Percentiles rank a stretch among this genome's conserved stretches.
Evolutionary conservation across 208 protist genomes (phyloP).

Genomic region (Trypanosoma melophagium): DNA sequence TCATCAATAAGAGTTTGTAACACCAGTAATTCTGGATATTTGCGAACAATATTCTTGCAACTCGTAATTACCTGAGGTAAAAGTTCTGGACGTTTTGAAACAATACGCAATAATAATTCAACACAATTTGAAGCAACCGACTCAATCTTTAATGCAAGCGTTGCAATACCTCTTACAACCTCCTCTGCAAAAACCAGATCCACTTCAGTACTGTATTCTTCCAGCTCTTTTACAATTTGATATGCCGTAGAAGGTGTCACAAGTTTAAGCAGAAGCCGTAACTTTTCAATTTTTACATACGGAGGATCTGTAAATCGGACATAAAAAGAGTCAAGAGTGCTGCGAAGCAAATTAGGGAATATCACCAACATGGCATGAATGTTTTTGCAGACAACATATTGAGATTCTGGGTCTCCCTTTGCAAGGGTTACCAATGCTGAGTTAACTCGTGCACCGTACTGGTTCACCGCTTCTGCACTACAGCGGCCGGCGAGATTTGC

Average conservation of each 20-base stretch:
- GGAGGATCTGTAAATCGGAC: conserved; percentile 99
- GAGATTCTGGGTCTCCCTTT: conserved; percentile 91
- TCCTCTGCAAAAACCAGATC: conserved; percentile 98
- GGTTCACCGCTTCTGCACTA: conserved; percentile 53
- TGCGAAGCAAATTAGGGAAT: conserved; percentile 91
- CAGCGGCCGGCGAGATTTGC: conserved; percentile 61
- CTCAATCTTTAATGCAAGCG: conserved; percentile 98
- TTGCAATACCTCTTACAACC: conserved; percentile 95
- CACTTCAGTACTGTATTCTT: conserved; percentile 97
- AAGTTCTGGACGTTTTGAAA: conserved; percentile 54
- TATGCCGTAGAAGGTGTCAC: conserved; percentile 93
- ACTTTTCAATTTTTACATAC: conserved; percentile 99
- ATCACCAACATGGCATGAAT: conserved; percentile 98
- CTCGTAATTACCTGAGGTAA: conserved; percentile 74
- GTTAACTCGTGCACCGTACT: conserved; percentile 91
- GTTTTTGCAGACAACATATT: conserved; percentile 98
- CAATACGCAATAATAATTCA: conserved; percentile 67
- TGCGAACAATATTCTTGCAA: conserved; percentile 84
- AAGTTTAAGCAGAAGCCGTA: conserved; percentile 98
- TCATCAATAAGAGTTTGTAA: conserved; percentile 69
- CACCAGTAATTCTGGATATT: conserved; percentile 77
- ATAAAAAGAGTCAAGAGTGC: conserved; percentile 96
- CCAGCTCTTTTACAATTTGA: conserved; percentile 95
- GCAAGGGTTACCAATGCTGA: conserved; percentile 93
- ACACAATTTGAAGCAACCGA: conserved; percentile 93